Evolutionary conservation across 805 yeast species (phyloP), one percentile per base, ranked within the genome.

Genomic region (Brettanomyces custersianus): DNA sequence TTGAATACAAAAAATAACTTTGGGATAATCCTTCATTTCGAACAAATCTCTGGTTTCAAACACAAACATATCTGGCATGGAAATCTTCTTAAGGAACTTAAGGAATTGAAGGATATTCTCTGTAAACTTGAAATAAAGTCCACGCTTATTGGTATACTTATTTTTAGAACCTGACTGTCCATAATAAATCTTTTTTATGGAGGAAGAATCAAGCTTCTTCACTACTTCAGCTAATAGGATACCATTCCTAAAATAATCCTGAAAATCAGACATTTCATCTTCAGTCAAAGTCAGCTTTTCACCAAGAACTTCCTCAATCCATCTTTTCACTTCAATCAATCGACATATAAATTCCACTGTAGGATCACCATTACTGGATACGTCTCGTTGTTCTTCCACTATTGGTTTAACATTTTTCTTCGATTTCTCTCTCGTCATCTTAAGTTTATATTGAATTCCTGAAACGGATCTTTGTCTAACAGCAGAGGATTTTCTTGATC

Each of bases 1-100:
- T 61, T 90, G 96, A 25, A 92, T 59, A 47, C 96, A 88, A 58
- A 86, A 87, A 53, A 92, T 81, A 19, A 92, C 97, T 52, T 85
- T 88, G 12, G 97, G 97, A 16, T 88, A 72, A 52, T 90, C 83
- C 50, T 86, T 88, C 51, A 80, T 80, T 52, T 92, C 96, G 59
- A 87, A 92, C 25, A 92, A 66, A 57, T 92, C 98, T 4, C 95
- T 87, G 40, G 88, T 70, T 54, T 90, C 98, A 54, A 92, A 92
- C 33, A 82, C 71, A 55, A 88, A 92, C 37, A 87, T 68, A 38
- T 84, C 88, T 1, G 97, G 98, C 45, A 92, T 76, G 20, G 74
- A 77, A 41, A 86, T 68, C 40, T 65, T 72, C 38, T 74, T 79
- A 21, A 86, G 63, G 38, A 90, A 72, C 16, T 70, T 65, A 54